These are phyloP conservation scores for Kwoniella pini DNA, from an alignment of 768 basidiomycete species.

Conservation along the genomic window DNA sequence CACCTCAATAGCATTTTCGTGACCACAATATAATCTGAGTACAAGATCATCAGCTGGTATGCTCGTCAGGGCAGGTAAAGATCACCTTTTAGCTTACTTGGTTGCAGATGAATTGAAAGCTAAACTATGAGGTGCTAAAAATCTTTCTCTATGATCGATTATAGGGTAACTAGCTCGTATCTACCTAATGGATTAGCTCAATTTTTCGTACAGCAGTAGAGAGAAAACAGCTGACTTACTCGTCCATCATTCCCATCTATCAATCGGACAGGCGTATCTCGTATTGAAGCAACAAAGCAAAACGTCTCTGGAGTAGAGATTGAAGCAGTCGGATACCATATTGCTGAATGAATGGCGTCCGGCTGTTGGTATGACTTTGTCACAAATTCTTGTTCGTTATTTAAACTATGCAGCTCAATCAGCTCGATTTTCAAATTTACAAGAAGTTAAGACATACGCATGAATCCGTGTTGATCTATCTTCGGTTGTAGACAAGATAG, in stretches of 20 bases:
- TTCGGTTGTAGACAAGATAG: constrained; percentile 69
- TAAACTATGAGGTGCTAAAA: constrained; percentile 80
- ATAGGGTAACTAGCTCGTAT: constrained; percentile 88
- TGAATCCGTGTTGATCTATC: constrained; percentile 65
- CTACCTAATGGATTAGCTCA: constrained; percentile 56
- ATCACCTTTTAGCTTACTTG: constrained; percentile 64
- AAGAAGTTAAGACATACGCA: constrained; percentile 56
- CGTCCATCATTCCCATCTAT: constrained; percentile 75
- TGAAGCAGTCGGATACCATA: constrained; percentile 83
- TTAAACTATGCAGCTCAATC: constrained; percentile 4
- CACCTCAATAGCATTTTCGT: constrained; percentile 79
- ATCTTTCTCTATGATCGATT: constrained; percentile 88
- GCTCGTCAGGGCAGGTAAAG: no score
- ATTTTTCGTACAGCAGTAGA: not conserved
- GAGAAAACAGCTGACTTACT: constrained; percentile 56
- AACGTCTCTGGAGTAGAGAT: constrained; percentile 64
- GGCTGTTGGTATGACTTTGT: constrained; percentile 60
- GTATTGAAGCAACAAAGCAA: constrained; percentile 80
- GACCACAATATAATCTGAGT: constrained; percentile 85
- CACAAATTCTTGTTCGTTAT: constrained; percentile 13
- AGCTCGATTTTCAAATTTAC: not conserved
- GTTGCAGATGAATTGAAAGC: constrained; percentile 71
- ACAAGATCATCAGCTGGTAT: no score
- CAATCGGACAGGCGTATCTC: constrained; percentile 81
- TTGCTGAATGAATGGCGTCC: constrained; percentile 71